A percentile compares a stretch with the other conserved stretches of the same genome.
Conservation (phyloP, 164 flowering plant species). For the Kalanchoe fedtschenkoi region DNA sequence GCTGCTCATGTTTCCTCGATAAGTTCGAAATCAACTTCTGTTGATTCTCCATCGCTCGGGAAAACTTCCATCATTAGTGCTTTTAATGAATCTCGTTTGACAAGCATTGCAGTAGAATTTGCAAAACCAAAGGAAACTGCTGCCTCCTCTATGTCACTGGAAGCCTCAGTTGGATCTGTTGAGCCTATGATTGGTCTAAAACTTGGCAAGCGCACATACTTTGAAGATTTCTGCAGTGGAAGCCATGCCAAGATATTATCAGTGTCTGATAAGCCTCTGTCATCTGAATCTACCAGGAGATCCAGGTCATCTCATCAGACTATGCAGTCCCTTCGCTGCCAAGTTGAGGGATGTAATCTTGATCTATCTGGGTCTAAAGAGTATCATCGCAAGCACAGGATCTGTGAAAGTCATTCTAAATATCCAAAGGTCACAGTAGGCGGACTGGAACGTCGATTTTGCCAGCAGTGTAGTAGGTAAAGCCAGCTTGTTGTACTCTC, state of each 20-base stretch:
- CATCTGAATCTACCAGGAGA: conserved; percentile 38
- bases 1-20: conserved; percentile 40
- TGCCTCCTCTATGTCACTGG: conserved; percentile 27
- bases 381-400: conserved; percentile 75
- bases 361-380: conserved; percentile 73
- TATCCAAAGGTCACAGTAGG: conserved; percentile 50
- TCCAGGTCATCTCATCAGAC: conserved; percentile 29
- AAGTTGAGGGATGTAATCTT: conserved; percentile 70
- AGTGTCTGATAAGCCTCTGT: conserved; percentile 18
- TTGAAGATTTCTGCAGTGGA: conserved; percentile 42
- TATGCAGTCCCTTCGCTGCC: conserved; percentile 38
- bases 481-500: not conserved
- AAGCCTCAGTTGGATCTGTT: conserved; percentile 39
- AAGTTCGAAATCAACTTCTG: conserved; percentile 61
- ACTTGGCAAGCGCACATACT: conserved; percentile 75
- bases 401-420: conserved; percentile 73
- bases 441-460: conserved; percentile 73
- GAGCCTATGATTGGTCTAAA: conserved; percentile 62
- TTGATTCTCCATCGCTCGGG: conserved; percentile 44
- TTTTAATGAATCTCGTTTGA: conserved; percentile 16
- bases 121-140: not conserved
- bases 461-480: conserved; percentile 96
- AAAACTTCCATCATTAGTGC: conserved; percentile 29
- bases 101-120: conserved; percentile 11
- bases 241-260: conserved; percentile 24